Base-by-base conservation (phyloP, 345 rosid species). In the Salix arbutifolia region DNA sequence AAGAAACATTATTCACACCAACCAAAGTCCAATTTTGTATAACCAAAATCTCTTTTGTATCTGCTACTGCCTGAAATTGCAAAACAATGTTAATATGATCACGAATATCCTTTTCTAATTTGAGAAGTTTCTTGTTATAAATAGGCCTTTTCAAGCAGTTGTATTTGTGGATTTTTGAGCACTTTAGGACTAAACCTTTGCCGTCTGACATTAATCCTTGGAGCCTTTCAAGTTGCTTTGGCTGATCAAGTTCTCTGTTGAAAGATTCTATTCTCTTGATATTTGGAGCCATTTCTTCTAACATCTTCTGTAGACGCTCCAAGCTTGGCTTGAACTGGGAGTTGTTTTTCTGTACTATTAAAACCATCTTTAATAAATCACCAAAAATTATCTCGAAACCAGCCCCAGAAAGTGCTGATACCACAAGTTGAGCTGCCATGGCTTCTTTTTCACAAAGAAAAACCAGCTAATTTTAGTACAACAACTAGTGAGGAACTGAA, bases 241-340 rank as follows among this genome's bases (percentile, higher is more conserved):
- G 74, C 17, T 77, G 70, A 67, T 81, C 84, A 13, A 61, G 64
- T 5, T 72, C 72, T 38, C 1, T 19, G 60, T 76, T 80, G 65
- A 65, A 61, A 2, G 46, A 2, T 6, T 70, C 76, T 1, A 76
- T 76, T 37, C 13, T 67, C 28, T 14, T 28, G 65, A 80, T 66
- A n/a, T 53, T 46, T 4, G 77, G 74, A 6, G 33, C 8, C n/a
- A 80, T 52, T 6, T 26, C 10, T 25, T 5, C 7, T 12, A 80
- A n/a, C 6, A 70, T 76, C 0, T 23, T 12, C 28, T 9, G 67
- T 19, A 80, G 21, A 18, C 56, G 33, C n/a, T 42, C 1, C 42
- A 80, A 67, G 5, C 46, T 56, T 0, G 76, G 37, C 19, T 28
- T 16, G 64, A 72, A 79, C 70, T 26, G 42, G 25, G 16, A 11